A percentile compares a stretch with the other conserved stretches of the same genome.
Conservation (phyloP, 805 yeast genomes). For the Teunomyces barrocoloradensis region DNA sequence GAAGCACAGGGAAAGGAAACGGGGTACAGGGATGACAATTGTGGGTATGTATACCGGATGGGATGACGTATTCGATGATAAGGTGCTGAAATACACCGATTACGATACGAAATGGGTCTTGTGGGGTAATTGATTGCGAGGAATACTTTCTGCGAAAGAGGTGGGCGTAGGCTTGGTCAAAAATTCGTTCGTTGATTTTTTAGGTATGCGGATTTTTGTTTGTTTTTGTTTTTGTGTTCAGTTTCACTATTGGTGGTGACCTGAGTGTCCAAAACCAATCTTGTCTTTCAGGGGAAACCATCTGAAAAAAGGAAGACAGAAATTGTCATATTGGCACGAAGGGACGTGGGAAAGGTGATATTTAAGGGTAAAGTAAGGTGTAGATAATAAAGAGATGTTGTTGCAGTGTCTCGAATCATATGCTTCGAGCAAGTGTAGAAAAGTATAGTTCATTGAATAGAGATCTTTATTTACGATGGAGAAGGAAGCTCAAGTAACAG, state of each 20-base stretch:
- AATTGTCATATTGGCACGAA: background rate
- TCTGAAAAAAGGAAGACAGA: background rate
- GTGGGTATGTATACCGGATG: background rate
- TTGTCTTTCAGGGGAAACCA: background rate
- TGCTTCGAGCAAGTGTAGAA: too few species aligned
- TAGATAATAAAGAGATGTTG: too few species aligned
- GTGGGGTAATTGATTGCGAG: conserved; percentile 1
- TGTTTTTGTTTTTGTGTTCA: conserved; percentile 2
- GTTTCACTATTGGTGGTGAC: conserved; percentile 1
- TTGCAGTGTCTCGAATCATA: too few species aligned
- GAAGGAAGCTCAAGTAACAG: conserved; percentile 61
- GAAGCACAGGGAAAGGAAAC: too few species aligned
- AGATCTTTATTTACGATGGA: conserved; percentile 7
- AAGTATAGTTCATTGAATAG: background rate
- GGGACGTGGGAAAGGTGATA: too few species aligned
- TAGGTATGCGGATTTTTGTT: background rate
- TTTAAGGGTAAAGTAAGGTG: too few species aligned
- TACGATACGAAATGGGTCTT: background rate
- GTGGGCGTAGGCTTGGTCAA: conserved; percentile 2
- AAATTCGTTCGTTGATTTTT: conserved; percentile 4
- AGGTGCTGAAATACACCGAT: background rate
- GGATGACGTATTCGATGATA: background rate
- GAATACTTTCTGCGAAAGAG: background rate
- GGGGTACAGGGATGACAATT: background rate
- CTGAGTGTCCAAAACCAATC: background rate